A percentile compares a stretch with the other conserved stretches of the same genome.
Conservation (phyloP, 2,329 filamentous ascomycete species). For the Trichocomaceae sp. region DNA sequence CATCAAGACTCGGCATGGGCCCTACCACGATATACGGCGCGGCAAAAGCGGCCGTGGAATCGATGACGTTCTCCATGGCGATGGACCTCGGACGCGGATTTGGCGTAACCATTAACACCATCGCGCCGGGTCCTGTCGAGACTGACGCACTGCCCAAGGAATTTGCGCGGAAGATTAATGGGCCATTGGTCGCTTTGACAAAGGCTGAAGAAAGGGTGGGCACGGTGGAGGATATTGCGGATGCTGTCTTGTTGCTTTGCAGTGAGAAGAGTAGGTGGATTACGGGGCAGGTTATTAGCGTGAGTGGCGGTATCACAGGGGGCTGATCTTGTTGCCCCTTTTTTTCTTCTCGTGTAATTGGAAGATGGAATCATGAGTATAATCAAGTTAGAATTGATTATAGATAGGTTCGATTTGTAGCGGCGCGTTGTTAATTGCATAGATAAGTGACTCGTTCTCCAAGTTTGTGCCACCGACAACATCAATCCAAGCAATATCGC, state of each 20-base stretch:
- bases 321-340: neutral
- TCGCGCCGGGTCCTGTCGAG: slow-evolving; percentile 35
- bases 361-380: neutral
- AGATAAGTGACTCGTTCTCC: neutral
- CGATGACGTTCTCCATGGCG: slow-evolving; percentile 15
- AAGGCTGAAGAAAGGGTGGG: slow-evolving; percentile 32
- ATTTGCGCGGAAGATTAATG: slow-evolving; percentile 7
- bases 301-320: slow-evolving; percentile 32
- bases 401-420: neutral
- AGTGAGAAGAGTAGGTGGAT: slow-evolving; percentile 40
- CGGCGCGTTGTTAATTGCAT: neutral
- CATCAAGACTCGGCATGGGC: slow-evolving; percentile 21
- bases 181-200: slow-evolving; percentile 19
- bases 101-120: slow-evolving; percentile 41
- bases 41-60: slow-evolving; percentile 19
- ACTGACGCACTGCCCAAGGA: slow-evolving; percentile 29
- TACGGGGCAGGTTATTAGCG: slow-evolving; percentile 40
- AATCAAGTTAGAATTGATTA: neutral
- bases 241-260: slow-evolving; percentile 36
- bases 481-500: slow-evolving; percentile 8
- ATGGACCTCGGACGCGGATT: slow-evolving; percentile 29
- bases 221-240: slow-evolving; percentile 37
- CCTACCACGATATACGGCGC: slow-evolving; percentile 17
- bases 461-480: neutral
- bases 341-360: too few relatives aligned